Base-by-base conservation (phyloP, 306 rosid genomes). In the Psophocarpus tetragonolobus region DNA sequence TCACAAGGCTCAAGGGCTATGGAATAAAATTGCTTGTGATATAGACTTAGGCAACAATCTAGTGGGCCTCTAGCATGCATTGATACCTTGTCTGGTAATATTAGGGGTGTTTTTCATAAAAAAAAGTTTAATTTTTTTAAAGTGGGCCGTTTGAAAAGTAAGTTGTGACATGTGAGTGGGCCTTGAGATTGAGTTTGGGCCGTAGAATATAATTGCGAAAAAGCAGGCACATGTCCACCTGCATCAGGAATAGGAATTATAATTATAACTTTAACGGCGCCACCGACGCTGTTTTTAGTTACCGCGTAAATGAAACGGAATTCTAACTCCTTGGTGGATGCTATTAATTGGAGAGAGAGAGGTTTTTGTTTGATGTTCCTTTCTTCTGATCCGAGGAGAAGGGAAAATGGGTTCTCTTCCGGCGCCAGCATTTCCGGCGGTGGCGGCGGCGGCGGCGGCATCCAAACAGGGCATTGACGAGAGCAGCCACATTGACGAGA, bases 401-500 rank as follows among this genome's bases (percentile, higher is more conserved):
- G 13, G 6, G 33, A 17, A 5, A 18, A 85, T 86, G 89, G 89
- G 89, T 60, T 86, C 89, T 61, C 87, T 86, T 3, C 56, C 56
- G n/a, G 11, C 4, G 3, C 54, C 85, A 0, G 76, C 81, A 42
- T 76, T 73, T 3, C 51, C 85, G 51, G 68, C 0, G 17, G 8
- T 29, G 0, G 67, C 51, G 24, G 32, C 85, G 51, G 68, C 0
- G 17, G 8, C 35, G 0, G 67, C 51, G 24, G 32, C n/a, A 35
- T 5, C 83, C 50, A 80, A 79, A 79, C 79, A 78, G 30, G 2
- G 60, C 60, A 18, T 36, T 63, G 20, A 6, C 10, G 9, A 6
- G 20, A 21, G 10, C 29, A 58, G 21, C 44, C 68, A 71, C 51
- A 86, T 96, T 72, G 91, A 91, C 90, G 86, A 90, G 79, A 30